Evolutionary conservation across 257 asterid species (phyloP).

Genomic region (Solanum rostratum): DNA sequence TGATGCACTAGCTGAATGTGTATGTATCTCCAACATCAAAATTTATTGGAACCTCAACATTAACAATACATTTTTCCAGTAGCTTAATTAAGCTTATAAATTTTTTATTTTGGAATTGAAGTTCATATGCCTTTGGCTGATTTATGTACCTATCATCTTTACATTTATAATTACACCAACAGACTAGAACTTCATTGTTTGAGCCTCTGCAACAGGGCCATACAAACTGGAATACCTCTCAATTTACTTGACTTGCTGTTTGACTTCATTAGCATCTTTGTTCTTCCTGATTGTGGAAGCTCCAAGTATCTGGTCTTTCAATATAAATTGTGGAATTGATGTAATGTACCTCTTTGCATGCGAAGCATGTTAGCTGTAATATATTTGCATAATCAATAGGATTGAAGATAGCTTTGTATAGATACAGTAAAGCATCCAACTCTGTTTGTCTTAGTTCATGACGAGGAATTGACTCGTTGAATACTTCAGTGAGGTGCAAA

Average conservation of each 20-base stretch:
- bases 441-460: not conserved
- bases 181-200: not conserved
- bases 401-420: not conserved
- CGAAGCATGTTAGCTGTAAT: not conserved
- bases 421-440: not conserved
- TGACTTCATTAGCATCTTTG: not conserved
- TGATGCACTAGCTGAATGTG: constrained; percentile 49
- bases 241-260: not conserved
- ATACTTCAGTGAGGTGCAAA: not conserved
- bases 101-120: not conserved
- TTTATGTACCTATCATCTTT: not conserved
- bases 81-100: constrained; percentile 2
- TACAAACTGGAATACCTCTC: not conserved
- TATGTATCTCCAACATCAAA: constrained; percentile 52
- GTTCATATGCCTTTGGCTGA: not conserved
- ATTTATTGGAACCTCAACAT: constrained; percentile 50
- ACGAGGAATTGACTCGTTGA: not conserved
- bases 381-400: not conserved
- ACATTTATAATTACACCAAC: not conserved
- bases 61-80: constrained; percentile 37
- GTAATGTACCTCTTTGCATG: not conserved
- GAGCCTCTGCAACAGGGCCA: not conserved
- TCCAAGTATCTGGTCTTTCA: not conserved
- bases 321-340: not conserved
- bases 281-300: not conserved